Percentiles rank a stretch among this genome's conserved stretches.
These are phyloP conservation scores for Lactifluus volemus DNA, from an alignment of 768 basidiomycete species.

Conservation along the genomic window DNA sequence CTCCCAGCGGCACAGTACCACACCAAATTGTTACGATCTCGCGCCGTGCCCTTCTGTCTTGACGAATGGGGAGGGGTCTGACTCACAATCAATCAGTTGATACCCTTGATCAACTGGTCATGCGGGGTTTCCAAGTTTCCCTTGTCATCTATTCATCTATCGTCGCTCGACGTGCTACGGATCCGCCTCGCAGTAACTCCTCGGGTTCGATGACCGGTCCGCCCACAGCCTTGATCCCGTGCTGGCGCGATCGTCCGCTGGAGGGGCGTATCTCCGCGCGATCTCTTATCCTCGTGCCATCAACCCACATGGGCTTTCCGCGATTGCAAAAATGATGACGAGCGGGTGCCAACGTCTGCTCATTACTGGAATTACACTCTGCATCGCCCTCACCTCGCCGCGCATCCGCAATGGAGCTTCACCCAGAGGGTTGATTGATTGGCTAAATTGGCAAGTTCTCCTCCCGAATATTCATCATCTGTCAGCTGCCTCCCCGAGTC, in stretches of 20 bases:
- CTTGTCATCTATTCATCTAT: not conserved
- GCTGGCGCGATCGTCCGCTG: not conserved
- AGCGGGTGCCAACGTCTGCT: not conserved
- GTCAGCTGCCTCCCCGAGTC: not conserved
- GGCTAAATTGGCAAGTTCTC: not conserved
- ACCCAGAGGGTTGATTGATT: not conserved
- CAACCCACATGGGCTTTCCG: not conserved
- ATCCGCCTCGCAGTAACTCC: not conserved
- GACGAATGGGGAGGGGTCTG: not conserved
- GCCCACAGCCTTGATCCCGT: not conserved
- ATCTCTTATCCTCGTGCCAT: not conserved
- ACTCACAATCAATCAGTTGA: not conserved
- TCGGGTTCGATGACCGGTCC: not conserved
- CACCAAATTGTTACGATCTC: not conserved
- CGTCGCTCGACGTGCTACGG: not conserved
- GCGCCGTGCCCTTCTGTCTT: not conserved
- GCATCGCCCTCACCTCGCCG: not conserved
- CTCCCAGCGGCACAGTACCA: not conserved
- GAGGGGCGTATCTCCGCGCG: conserved; percentile 5
- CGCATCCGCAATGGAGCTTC: not conserved
- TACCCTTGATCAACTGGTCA: not conserved
- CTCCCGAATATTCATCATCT: not conserved
- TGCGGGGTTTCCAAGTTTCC: not conserved
- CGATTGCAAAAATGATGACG: not conserved
- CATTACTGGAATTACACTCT: not conserved